Evolutionary conservation across 768 basidiomycete genomes (phyloP).

Genomic region (Mycena vulgaris): DNA sequence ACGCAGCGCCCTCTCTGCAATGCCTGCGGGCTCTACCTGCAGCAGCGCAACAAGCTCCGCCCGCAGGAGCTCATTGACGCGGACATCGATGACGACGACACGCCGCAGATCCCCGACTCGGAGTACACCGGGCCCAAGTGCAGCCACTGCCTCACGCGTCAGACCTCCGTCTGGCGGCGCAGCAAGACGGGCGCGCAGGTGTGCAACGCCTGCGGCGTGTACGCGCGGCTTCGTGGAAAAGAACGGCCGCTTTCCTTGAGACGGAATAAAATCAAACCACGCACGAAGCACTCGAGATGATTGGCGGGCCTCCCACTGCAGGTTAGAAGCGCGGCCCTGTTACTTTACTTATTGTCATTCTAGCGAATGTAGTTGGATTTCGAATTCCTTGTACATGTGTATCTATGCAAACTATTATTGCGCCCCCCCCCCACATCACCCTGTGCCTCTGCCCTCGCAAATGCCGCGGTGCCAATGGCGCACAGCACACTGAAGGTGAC

Average conservation of each 20-base stretch:
- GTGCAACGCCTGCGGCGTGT: slow-evolving; percentile 69
- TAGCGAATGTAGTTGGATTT: not conserved
- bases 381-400: not conserved
- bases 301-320: too few species aligned
- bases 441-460: too few species aligned
- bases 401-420: not conserved
- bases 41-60: slow-evolving; percentile 12
- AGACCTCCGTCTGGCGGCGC: slow-evolving; percentile 66
- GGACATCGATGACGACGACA: slow-evolving; percentile 9
- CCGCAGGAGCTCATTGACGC: slow-evolving; percentile 28
- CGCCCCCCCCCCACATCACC: too few species aligned
- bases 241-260: slow-evolving; percentile 62
- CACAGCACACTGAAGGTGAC: too few species aligned
- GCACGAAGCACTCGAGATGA: slow-evolving; percentile 56
- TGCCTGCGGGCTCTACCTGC: slow-evolving; percentile 30
- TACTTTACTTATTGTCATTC: too few species aligned
- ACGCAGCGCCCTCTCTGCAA: slow-evolving; percentile 25
- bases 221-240: slow-evolving; percentile 62
- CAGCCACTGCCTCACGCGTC: slow-evolving; percentile 65
- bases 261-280: slow-evolving; percentile 64
- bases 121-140: slow-evolving; percentile 55
- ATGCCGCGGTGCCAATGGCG: too few species aligned
- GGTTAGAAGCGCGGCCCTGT: too few species aligned
- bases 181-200: slow-evolving; percentile 66
- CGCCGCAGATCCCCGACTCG: slow-evolving; percentile 1